phyloP scores from a whole-genome alignment of 2,329 filamentous ascomycete genomes.

The Coleophoma eucalyptorum region DNA sequence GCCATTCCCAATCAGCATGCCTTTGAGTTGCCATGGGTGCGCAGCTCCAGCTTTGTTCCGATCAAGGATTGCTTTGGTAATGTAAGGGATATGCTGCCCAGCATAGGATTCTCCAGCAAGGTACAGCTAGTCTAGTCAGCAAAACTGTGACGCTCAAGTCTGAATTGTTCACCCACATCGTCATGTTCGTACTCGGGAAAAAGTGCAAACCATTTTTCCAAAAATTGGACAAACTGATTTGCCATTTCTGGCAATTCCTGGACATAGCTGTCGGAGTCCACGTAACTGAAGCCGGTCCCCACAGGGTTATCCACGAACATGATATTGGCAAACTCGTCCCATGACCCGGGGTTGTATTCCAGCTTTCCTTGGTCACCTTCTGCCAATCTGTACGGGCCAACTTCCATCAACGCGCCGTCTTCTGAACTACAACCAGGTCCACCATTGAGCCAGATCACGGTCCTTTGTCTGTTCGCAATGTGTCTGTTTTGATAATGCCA shows the following conservation, averaged over 20 bases:
- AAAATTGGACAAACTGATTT: constrained; percentile 77
- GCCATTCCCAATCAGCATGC: constrained; percentile 91
- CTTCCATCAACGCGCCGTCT: constrained; percentile 94
- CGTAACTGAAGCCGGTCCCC: constrained; percentile 94
- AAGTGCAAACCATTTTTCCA: constrained; percentile 86
- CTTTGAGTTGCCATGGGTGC: constrained; percentile 71
- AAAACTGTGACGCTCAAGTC: too few relatives aligned
- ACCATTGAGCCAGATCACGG: constrained; percentile 95
- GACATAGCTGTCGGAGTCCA: constrained; percentile 82
- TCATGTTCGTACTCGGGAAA: constrained; percentile 92
- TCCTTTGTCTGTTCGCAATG: constrained; percentile 86
- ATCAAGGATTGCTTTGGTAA: constrained; percentile 84
- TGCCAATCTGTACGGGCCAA: constrained; percentile 86
- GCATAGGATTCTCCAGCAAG: constrained; percentile 95
- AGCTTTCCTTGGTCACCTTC: constrained; percentile 59
- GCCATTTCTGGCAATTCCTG: constrained; percentile 88
- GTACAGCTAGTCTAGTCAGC: constrained; percentile 62
- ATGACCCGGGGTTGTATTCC: constrained; percentile 85
- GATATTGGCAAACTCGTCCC: constrained; percentile 97
- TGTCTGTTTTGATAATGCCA: constrained; percentile 97
- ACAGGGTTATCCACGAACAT: constrained; percentile 97
- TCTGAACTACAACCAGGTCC: constrained; percentile 96
- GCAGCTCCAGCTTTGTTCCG: constrained; percentile 66
- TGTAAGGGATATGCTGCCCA: constrained; percentile 95
- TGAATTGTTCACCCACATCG: constrained; percentile 62